Conservation (phyloP, 2,329 filamentous ascomycete genomes). For the Leptographium radiaticola region DNA sequence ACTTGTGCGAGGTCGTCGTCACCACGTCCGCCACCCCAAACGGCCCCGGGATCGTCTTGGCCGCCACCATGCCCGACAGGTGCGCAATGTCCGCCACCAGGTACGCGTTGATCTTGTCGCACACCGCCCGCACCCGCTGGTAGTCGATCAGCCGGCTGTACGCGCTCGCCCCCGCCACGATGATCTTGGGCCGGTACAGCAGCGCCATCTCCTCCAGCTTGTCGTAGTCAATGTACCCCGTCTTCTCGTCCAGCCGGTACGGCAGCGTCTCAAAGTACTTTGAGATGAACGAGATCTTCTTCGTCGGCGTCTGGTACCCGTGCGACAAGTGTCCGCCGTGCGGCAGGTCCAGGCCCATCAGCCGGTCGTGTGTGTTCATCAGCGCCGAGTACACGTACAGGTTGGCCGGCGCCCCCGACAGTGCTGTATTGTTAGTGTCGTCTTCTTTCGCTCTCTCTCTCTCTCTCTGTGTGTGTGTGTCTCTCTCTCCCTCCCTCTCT, state of each 20-base stretch:
- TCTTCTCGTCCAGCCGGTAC: conserved; percentile 81
- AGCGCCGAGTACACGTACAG: conserved; percentile 92
- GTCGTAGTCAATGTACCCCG: conserved; percentile 90
- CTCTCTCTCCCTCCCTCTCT: too few relatives aligned
- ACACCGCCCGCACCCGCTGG: conserved; percentile 77
- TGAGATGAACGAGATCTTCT: conserved; percentile 94
- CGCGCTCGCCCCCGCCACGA: conserved; percentile 87
- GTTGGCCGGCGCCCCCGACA: conserved; percentile 65
- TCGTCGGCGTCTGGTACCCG: conserved; percentile 89
- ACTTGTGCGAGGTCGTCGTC: conserved; percentile 97
- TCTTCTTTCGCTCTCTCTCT: too few relatives aligned
- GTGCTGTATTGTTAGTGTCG: conserved; percentile 33
- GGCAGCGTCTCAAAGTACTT: conserved; percentile 98
- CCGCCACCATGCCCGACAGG: conserved; percentile 87
- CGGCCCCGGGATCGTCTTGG: conserved; percentile 79
- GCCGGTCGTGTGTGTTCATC: conserved; percentile 80
- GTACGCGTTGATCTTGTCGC: conserved; percentile 84
- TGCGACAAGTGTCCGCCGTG: conserved; percentile 94
- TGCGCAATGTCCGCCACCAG: conserved; percentile 94
- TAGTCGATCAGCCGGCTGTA: conserved; percentile 97
- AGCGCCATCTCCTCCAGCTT: conserved; percentile 76
- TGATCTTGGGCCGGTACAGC: conserved; percentile 88
- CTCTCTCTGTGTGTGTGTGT: too few relatives aligned
- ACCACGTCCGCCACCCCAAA: conserved; percentile 88
- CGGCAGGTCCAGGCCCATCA: conserved; percentile 94